Evolutionary conservation across 1,139 yeast genomes (phyloP), one percentile per base, ranked within the genome.

Genomic region (Scheffersomyces cryptocercus): DNA sequence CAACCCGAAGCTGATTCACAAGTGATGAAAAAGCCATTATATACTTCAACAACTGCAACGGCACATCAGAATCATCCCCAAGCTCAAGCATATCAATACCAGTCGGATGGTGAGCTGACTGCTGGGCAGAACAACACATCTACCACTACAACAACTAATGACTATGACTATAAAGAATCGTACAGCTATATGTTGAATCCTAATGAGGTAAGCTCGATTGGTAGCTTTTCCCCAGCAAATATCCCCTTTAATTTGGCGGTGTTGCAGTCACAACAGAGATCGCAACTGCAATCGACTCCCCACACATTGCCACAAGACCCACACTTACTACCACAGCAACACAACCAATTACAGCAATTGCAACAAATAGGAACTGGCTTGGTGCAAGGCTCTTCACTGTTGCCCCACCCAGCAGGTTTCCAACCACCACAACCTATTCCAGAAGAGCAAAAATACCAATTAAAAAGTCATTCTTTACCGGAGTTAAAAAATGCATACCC

Each of bases 81-180:
- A 24, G 28, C 30, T 12, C 51, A 40, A 29, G 35, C 42, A 2
- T 42, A 39, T 12, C 49, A 46, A 10, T 44, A 44, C 28, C 44
- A 40, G 12, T 41, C 43, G 13, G 51, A 44, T 20, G 37, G 28
- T 28, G 53, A 45, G 13, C 44, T 41, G 43, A 36, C 31, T 24
- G 34, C 39, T 15, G 35, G 36, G 8, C 37, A 28, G 28, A 28
- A 35, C 31, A 38, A 33, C 29, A 28, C 31, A 6, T 37, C 43
- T 7, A 30, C 47, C 7, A 36, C 40, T 13, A 37, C 40, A 12
- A 31, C 35, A 14, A 31, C 15, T 24, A 31, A 31, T 11, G 52
- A 50, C 12, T 44, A 45, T 29, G 53, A 50, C 32, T 48, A 45
- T 36, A 46, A 48, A 31, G 49, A 47, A 29, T 42, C 48, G 10